Conservation (phyloP, 129 eudicot species). For the Helichrysum umbraculigerum region DNA sequence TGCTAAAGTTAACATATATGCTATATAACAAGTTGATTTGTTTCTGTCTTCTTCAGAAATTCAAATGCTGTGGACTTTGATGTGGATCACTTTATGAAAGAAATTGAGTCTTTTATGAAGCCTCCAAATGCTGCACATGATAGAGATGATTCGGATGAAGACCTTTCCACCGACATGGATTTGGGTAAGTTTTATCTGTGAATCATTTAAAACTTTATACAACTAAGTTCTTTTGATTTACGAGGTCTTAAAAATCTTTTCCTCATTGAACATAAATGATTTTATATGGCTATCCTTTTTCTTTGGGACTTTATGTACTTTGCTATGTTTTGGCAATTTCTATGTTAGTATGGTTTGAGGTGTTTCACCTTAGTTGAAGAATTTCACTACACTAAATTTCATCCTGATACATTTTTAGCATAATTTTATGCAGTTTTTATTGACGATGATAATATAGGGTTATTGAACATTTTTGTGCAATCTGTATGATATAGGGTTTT, state of each 20-base stretch:
- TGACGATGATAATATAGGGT: neutral
- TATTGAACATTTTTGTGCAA: too few species aligned
- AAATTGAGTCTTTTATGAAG: constrained; percentile 66
- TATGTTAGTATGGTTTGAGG: too few species aligned
- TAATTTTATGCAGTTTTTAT: neutral
- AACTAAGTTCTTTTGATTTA: neutral
- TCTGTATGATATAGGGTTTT: too few species aligned
- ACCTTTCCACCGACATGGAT: constrained; percentile 72
- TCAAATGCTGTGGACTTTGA: constrained; percentile 63
- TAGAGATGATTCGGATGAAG: constrained; percentile 58
- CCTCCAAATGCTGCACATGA: constrained; percentile 38
- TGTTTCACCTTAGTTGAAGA: too few species aligned
- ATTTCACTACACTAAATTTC: too few species aligned
- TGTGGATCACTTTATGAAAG: constrained; percentile 81
- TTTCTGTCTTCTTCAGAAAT: constrained; percentile 39
- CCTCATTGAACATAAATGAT: neutral
- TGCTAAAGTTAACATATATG: neutral
- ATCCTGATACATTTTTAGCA: neutral
- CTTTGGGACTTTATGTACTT: neutral
- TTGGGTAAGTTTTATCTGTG: constrained; percentile 47
- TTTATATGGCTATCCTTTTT: neutral
- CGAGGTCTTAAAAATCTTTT: neutral
- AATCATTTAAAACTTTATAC: neutral
- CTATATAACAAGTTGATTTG: neutral
- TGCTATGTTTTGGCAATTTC: neutral